Base-by-base conservation (phyloP, 768 basidiomycete genomes). In the Tylopilus plumbeoviolaceoides region DNA sequence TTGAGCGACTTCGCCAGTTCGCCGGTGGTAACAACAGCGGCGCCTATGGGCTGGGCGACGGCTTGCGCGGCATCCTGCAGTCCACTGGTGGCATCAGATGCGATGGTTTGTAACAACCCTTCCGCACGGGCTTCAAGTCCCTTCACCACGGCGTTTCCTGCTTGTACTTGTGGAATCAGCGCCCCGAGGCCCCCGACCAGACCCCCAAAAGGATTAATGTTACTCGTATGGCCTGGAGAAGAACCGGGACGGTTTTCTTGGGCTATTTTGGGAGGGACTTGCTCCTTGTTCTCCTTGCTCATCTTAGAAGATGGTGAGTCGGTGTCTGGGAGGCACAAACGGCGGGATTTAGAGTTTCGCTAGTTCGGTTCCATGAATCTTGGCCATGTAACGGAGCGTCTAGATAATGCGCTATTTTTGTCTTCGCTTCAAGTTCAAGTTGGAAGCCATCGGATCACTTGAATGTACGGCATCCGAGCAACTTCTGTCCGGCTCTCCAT, bases 401-500 rank as follows among this genome's bases (percentile, higher is more conserved):
- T 30, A 3, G 30, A 30, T 28, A 40, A 33, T 4, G 23, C 7
- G 33, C 21, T 14, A 42, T 30, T 3, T 57, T 39, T 40, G 47
- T 23, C 17, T 48, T 44, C 21, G 44, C 44, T 27, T n/a, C n/a
- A n/a, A n/a, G n/a, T n/a, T n/a, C n/a, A n/a, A n/a, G n/a, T n/a
- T 15, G 8, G 12, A 31, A 20, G 30, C 14, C 33, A 12, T 49
- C 39, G 50, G 54, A 48, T 47, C 46, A 18, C 40, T 15, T 38
- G 45, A 59, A 54, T 41, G 54, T 54, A 52, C 50, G 57, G 56
- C 57, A 65, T 49, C 31, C 14, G 17, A 28, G 36, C 36, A 17
- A 7, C 17, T 17, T 36, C 36, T n/a, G n/a, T 36, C 7, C 12
- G 8, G n/a, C 17, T 5, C 7, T 2, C 10, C 8, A 30, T 30